Evolutionary conservation across 148 eudicot genomes (phyloP).

Genomic region (Amaranthus hypochondriacus): DNA sequence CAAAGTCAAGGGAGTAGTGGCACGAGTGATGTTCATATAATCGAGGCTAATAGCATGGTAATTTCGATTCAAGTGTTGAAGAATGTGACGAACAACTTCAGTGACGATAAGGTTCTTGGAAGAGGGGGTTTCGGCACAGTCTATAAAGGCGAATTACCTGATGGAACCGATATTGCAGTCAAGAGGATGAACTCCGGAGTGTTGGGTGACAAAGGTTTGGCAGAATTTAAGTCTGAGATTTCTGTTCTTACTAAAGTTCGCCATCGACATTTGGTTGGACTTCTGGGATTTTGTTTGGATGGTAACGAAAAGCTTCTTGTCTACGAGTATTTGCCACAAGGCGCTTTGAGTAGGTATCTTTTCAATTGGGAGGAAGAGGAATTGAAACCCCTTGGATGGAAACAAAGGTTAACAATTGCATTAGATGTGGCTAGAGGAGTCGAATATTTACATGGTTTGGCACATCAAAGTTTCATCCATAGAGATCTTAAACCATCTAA

Average conservation of each 20-base stretch:
- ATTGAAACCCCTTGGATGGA: constrained; percentile 62
- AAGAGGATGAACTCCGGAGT: constrained; percentile 76
- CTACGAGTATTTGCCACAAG: constrained; percentile 78
- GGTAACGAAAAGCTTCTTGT: constrained; percentile 73
- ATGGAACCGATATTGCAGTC: constrained; percentile 72
- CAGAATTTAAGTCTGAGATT: constrained; percentile 68
- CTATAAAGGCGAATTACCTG: constrained; percentile 63
- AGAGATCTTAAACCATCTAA: constrained; percentile 80
- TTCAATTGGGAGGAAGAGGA: constrained; percentile 60
- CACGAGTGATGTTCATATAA: constrained; percentile 45
- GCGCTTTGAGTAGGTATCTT: constrained; percentile 51
- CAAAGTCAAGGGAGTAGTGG: constrained; percentile 43
- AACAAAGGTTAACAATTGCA: constrained; percentile 56
- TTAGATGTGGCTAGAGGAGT: constrained; percentile 86
- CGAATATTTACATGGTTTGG: constrained; percentile 71
- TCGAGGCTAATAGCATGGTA: constrained; percentile 53
- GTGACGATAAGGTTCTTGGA: constrained; percentile 54
- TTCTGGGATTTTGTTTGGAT: constrained; percentile 71
- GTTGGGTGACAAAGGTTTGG: constrained; percentile 59
- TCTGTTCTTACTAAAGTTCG: constrained; percentile 67
- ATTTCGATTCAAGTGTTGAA: constrained; percentile 57
- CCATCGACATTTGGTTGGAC: constrained; percentile 67
- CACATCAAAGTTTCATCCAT: constrained; percentile 77
- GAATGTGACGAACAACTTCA: constrained; percentile 63
- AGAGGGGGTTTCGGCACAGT: constrained; percentile 81